These are phyloP conservation scores for Talaromyces amestolkiae DNA, from an alignment of 2,329 filamentous ascomycete genomes.

Conservation along the genomic window DNA sequence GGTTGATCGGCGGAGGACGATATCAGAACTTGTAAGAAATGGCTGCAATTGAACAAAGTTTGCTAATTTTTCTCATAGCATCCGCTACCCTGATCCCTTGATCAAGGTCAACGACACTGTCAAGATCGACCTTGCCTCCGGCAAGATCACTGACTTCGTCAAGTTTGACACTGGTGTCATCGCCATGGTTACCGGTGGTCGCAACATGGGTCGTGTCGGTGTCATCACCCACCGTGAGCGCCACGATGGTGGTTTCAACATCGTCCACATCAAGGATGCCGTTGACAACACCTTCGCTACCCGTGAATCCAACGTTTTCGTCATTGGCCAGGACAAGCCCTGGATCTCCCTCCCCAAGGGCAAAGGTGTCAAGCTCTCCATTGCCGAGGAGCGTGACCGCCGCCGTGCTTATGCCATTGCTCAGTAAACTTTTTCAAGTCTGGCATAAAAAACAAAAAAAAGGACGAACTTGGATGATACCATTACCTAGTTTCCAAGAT, in stretches of 20 bases:
- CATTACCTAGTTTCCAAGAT: conserved; percentile 6
- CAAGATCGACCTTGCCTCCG: conserved; percentile 95
- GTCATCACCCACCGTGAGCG: conserved; percentile 99
- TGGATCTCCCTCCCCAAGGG: conserved; percentile 99
- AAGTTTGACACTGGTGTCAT: conserved; percentile 98
- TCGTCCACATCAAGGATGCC: conserved; percentile 99
- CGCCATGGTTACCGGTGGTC: conserved; percentile 98
- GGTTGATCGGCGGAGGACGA: conserved; percentile 57
- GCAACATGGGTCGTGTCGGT: conserved; percentile 99
- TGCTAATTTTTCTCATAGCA: conserved; percentile 59
- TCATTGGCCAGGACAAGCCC: conserved; percentile 97
- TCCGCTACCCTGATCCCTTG: conserved; percentile 96
- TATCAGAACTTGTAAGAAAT: conserved; percentile 30
- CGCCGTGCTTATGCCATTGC: conserved; percentile 70
- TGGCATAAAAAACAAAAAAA: background rate
- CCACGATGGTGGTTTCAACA: conserved; percentile 99
- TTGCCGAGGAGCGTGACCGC: conserved; percentile 98
- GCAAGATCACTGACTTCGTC: conserved; percentile 98
- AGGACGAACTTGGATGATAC: conserved; percentile 9
- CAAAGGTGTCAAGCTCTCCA: conserved; percentile 99
- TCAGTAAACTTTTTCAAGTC: conserved; percentile 35
- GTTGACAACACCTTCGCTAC: conserved; percentile 99
- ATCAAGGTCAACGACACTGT: conserved; percentile 99
- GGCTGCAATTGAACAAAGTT: conserved; percentile 23
- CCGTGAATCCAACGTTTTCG: conserved; percentile 99